Evolutionary conservation across 1,139 yeast genomes (phyloP).

Genomic region (Yamadazyma aaseri): DNA sequence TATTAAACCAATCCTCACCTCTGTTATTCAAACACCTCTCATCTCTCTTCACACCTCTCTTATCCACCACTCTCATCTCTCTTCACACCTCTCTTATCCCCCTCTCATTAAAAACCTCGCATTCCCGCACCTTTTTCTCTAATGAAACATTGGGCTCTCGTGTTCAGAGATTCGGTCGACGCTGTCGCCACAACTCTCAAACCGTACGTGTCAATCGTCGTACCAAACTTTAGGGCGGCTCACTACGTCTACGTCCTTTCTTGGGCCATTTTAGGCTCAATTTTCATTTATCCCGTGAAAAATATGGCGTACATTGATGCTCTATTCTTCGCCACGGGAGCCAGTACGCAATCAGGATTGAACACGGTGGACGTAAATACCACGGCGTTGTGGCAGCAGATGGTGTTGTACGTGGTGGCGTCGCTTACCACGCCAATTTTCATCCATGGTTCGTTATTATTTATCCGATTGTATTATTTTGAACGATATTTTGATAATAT

Average conservation of each 20-base stretch:
- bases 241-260: slow-evolving; percentile 67
- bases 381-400: slow-evolving; percentile 72
- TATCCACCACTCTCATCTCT: too few relatives aligned
- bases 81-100: not conserved
- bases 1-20: too few relatives aligned
- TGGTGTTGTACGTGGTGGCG: slow-evolving; percentile 58
- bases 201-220: slow-evolving; percentile 51
- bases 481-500: slow-evolving; percentile 86
- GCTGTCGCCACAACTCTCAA: slow-evolving; percentile 13
- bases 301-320: slow-evolving; percentile 74
- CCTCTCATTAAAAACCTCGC: not conserved
- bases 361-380: slow-evolving; percentile 71
- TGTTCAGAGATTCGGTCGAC: slow-evolving; percentile 10
- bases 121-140: not conserved
- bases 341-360: slow-evolving; percentile 89
- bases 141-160: not conserved
- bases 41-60: too few relatives aligned
- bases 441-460: slow-evolving; percentile 77
- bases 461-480: slow-evolving; percentile 85
- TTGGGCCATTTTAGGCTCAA: slow-evolving; percentile 62
- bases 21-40: too few relatives aligned
- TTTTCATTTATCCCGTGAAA: slow-evolving; percentile 70
- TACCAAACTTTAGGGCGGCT: slow-evolving; percentile 76
- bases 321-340: slow-evolving; percentile 71
- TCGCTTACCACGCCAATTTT: slow-evolving; percentile 82